Evolutionary conservation across 257 asterid species (phyloP), one percentile per base, ranked within the genome.

Genomic region (Rubia yunnanensis): DNA sequence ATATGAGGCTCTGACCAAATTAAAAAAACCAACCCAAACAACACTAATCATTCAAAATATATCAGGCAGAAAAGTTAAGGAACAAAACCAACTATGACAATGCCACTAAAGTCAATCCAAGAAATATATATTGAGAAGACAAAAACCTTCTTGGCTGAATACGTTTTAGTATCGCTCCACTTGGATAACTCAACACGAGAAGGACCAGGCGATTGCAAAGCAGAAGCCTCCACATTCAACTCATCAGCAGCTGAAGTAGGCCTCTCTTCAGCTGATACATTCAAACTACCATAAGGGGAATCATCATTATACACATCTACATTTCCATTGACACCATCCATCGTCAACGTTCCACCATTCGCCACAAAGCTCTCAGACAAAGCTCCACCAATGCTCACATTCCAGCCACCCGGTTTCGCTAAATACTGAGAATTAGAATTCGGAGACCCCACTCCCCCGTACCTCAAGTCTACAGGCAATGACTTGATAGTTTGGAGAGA

Each of bases 131-230:
- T 13, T 66, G 17, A 70, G 53, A 60, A 35, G 62, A 64, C 15
- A 31, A 32, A 23, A 75, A 92, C 95, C 96, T 92, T 92, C 79
- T 85, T 92, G 2, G 88, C 76, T 2, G 78, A 79, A 74, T 82
- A 87, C 5, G 92, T 79, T n/a, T 85, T 82, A 73, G 89, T 87
- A 73, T 87, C 95, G 60, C 83, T 79, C 98, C 98, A 92, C 79
- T 75, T 82, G 30, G 88, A 44, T 6, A 20, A 83, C 44, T 91
- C 88, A 66, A 61, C 83, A 69, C 77, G 72, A 17, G 79, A 70
- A 32, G 73, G 72, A 60, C 77, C 74, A 36, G 70, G 13, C 1
- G 86, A 75, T 36, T 39, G 78, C 44, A 69, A 59, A 32, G 86
- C 77, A 23, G 83, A 76, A 70, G 65, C 58, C 50, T 59, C 41